phyloP scores from a whole-genome alignment of 2,329 filamentous ascomycete genomes.

The Penicillium sp. region DNA sequence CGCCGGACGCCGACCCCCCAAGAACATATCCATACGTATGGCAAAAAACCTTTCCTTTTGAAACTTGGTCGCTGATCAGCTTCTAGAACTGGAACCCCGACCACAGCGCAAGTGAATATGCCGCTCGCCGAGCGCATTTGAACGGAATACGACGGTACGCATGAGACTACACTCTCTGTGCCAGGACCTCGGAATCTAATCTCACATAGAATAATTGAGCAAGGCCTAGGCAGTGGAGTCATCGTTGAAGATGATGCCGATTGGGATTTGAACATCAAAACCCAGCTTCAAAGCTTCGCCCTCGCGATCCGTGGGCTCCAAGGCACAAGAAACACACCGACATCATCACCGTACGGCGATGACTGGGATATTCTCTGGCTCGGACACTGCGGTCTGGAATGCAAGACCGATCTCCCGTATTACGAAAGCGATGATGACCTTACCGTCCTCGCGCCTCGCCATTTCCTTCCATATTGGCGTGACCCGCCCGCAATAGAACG shows the following conservation, averaged over 20 bases:
- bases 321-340: constrained; percentile 24
- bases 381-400: constrained; percentile 26
- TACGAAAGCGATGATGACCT: constrained; percentile 14
- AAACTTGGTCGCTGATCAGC: neutral
- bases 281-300: constrained; percentile 47
- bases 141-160: constrained; percentile 20
- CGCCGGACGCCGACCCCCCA: constrained; percentile 12
- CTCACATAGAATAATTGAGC: constrained; percentile 12
- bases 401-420: constrained; percentile 9
- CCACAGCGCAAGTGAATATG: constrained; percentile 16
- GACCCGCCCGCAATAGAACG: constrained; percentile 13
- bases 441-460: constrained; percentile 16
- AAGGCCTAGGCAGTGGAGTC: constrained; percentile 15
- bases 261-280: constrained; percentile 56
- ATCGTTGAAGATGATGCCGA: constrained; percentile 58
- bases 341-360: constrained; percentile 50
- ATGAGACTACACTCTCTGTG: neutral
- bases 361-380: constrained; percentile 32
- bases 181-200: neutral
- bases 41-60: neutral
- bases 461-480: constrained; percentile 24
- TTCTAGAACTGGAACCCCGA: constrained; percentile 23
- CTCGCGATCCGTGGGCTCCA: constrained; percentile 31
- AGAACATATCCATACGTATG: constrained; percentile 23
- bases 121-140: constrained; percentile 21